These are phyloP conservation scores for Didymella pinodella DNA, from an alignment of 2,329 filamentous ascomycete genomes.

Conservation along the genomic window DNA sequence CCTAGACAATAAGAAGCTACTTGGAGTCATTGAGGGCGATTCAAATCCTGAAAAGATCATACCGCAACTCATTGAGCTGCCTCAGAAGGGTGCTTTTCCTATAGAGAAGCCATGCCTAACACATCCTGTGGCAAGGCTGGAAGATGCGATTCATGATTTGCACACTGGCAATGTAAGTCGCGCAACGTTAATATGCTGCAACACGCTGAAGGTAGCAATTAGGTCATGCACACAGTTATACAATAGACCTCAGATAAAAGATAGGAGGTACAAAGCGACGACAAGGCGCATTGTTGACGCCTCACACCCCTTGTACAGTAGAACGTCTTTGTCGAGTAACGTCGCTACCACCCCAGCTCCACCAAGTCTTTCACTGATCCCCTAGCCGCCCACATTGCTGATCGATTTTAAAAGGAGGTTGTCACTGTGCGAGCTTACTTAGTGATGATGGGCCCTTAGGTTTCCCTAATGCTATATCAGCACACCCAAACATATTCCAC, in stretches of 20 bases:
- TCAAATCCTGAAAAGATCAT: conserved; percentile 3
- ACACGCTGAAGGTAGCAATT: background rate
- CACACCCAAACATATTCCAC: background rate
- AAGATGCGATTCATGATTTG: conserved; percentile 6
- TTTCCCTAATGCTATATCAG: background rate
- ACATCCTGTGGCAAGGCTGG: conserved; percentile 5
- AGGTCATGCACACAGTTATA: conserved; percentile 9
- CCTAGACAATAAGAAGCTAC: conserved; percentile 8
- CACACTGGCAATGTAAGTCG: conserved; percentile 8
- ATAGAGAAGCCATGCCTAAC: conserved; percentile 11
- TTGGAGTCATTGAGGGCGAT: conserved; percentile 9
- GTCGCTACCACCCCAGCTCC: background rate
- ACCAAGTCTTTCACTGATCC: background rate
- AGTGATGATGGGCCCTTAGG: background rate
- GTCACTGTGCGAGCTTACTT: background rate
- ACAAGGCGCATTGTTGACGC: background rate
- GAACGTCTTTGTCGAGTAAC: background rate
- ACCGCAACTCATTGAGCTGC: conserved; percentile 2
- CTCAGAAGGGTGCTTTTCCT: conserved; percentile 2
- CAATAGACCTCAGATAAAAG: background rate
- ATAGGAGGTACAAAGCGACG: background rate
- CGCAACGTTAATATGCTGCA: too few species aligned
- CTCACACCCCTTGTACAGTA: background rate
- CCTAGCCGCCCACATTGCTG: background rate
- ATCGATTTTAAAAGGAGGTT: background rate